These are phyloP conservation scores for Paradendryphiella salina DNA, from an alignment of 2,329 filamentous ascomycete genomes.

Conservation along the genomic window DNA sequence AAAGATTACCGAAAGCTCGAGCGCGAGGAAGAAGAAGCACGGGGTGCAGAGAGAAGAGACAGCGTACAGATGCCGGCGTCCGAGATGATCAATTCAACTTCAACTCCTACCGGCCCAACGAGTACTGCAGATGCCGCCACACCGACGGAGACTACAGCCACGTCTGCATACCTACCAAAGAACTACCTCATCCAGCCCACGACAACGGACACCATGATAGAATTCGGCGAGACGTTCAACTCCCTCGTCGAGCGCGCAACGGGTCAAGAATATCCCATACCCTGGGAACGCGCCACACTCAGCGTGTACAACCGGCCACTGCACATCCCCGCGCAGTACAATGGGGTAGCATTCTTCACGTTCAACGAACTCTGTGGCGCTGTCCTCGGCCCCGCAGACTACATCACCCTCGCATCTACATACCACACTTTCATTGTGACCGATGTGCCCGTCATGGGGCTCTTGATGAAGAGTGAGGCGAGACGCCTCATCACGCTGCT, in stretches of 20 bases:
- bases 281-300: conserved; percentile 54
- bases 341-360: conserved; percentile 65
- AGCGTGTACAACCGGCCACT: conserved; percentile 67
- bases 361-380: conserved; percentile 69
- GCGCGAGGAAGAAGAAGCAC: conserved; percentile 30
- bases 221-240: conserved; percentile 29
- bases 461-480: conserved; percentile 77
- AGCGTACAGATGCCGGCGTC: conserved; percentile 1
- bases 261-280: conserved; percentile 40
- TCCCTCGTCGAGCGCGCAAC: conserved; percentile 28
- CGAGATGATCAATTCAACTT: neutral
- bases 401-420: conserved; percentile 76
- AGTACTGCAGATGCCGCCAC: neutral
- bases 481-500: conserved; percentile 78
- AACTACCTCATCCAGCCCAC: conserved; percentile 42
- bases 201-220: conserved; percentile 23
- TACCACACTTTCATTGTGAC: conserved; percentile 79
- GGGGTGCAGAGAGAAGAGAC: neutral
- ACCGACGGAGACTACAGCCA: neutral
- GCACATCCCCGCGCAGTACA: conserved; percentile 60
- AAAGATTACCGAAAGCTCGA: conserved; percentile 66
- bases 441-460: conserved; percentile 67
- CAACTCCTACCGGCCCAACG: neutral
- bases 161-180: conserved; percentile 30
- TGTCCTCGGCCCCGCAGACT: conserved; percentile 75